Percentiles rank a stretch among this genome's conserved stretches.
Conservation (phyloP, 148 eudicot species). For the Cornus kousa region DNA sequence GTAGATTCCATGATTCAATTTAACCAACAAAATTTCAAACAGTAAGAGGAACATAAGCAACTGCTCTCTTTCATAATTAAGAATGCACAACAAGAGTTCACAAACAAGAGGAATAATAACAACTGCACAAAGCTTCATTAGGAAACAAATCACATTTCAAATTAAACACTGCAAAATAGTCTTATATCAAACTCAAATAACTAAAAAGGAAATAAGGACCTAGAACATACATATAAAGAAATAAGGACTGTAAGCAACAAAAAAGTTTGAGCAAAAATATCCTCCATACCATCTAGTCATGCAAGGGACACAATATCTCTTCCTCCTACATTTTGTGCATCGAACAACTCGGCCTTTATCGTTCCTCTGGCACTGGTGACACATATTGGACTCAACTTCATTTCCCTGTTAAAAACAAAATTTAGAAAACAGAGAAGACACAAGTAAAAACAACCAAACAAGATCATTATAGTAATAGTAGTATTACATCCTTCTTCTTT, state of each 20-base stretch:
- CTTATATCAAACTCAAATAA: neutral
- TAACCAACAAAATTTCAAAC: neutral
- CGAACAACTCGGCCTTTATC: slow-evolving; percentile 52
- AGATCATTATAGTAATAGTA: neutral
- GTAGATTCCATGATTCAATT: no score
- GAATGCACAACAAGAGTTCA: neutral
- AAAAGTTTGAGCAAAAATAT: no score
- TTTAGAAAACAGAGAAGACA: neutral
- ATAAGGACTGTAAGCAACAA: neutral
- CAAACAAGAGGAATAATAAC: no score
- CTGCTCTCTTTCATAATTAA: no score
- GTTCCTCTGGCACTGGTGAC: slow-evolving; percentile 63
- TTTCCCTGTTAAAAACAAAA: slow-evolving; percentile 26
- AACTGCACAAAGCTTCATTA: neutral
- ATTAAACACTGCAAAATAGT: no score
- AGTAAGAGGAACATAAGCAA: neutral
- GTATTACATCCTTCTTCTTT: neutral
- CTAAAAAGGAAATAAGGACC: neutral
- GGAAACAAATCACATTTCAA: neutral
- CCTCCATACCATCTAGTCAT: slow-evolving; percentile 28
- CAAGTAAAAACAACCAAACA: neutral
- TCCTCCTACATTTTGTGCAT: slow-evolving; percentile 37
- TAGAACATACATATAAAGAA: neutral
- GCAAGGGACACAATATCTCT: slow-evolving; percentile 45
- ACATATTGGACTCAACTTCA: slow-evolving; percentile 34